A percentile compares a stretch with the other conserved stretches of the same genome.
These are phyloP conservation scores for Pichia sp. DNA, from an alignment of 1,139 yeast genomes.

Conservation along the genomic window DNA sequence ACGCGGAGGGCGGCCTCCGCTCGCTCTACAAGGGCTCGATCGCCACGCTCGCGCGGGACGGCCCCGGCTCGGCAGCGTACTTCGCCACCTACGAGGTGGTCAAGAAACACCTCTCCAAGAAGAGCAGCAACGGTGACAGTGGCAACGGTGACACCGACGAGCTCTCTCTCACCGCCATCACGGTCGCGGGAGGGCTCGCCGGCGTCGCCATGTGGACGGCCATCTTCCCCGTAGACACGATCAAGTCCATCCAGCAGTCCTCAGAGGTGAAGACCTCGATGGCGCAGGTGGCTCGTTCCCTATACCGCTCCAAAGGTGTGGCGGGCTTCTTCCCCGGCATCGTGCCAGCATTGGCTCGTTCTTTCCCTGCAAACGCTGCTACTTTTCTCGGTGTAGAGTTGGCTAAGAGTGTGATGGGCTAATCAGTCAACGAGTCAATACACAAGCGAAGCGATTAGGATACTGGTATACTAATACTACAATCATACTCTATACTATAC, in stretches of 20 bases:
- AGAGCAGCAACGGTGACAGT: no score
- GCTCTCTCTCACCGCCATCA: constrained; percentile 50
- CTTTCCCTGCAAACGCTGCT: constrained; percentile 98
- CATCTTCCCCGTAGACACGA: constrained; percentile 94
- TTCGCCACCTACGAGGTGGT: constrained; percentile 89
- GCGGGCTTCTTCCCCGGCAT: constrained; percentile 96
- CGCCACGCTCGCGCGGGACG: constrained; percentile 93
- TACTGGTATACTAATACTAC: no score
- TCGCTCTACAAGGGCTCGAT: constrained; percentile 87
- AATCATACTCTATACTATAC: no score
- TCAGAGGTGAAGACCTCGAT: constrained; percentile 53
- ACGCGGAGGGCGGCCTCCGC: constrained; percentile 78
- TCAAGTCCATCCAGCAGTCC: constrained; percentile 80
- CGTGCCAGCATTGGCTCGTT: constrained; percentile 89
- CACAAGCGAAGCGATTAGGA: no score
- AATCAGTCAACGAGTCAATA: background rate
- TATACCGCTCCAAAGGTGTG: constrained; percentile 66
- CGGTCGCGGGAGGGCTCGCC: constrained; percentile 89
- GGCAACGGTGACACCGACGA: constrained; percentile 26
- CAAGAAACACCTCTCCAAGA: constrained; percentile 46
- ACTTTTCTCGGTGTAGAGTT: constrained; percentile 93
- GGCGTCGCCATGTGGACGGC: constrained; percentile 97
- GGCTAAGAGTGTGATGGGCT: constrained; percentile 44
- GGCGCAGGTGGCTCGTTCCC: constrained; percentile 53
- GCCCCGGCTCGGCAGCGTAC: constrained; percentile 96